A percentile compares a stretch with the other conserved stretches of the same genome.
Conservation (phyloP, 805 yeast species). For the Grigorovia jiainica region DNA sequence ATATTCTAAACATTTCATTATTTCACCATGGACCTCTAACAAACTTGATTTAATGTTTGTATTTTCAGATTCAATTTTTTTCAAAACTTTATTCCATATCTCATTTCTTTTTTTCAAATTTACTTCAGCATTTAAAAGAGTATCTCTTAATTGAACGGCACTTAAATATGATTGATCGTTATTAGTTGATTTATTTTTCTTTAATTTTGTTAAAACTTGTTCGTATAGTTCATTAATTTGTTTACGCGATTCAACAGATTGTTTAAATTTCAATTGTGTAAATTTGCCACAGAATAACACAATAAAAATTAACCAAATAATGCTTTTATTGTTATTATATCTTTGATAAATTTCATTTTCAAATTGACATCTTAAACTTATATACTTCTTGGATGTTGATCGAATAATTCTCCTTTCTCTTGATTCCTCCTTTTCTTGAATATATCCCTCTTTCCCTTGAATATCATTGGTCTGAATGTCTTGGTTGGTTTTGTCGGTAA, state of each 20-base stretch:
- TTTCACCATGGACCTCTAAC: conserved; percentile 76
- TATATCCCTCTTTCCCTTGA: conserved; percentile 31
- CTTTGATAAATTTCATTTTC: conserved; percentile 40
- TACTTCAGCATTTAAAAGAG: conserved; percentile 34
- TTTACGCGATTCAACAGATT: conserved; percentile 31
- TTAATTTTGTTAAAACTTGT: conserved; percentile 42
- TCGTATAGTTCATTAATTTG: conserved; percentile 38
- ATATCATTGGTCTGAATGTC: conserved; percentile 31
- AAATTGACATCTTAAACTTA: conserved; percentile 47
- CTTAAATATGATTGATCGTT: conserved; percentile 44
- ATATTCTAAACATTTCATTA: conserved; percentile 87
- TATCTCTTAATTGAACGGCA: conserved; percentile 63
- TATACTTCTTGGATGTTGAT: conserved; percentile 60
- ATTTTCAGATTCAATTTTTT: conserved; percentile 47
- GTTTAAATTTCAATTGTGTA: conserved; percentile 30
- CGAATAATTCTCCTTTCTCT: conserved; percentile 47
- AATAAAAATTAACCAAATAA: conserved; percentile 8
- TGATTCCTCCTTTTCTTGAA: conserved; percentile 12
- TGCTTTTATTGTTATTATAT: conserved; percentile 20
- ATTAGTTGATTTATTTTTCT: conserved; percentile 24
- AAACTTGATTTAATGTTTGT: conserved; percentile 53
- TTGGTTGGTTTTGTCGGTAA: conserved; percentile 30
- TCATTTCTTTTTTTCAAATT: conserved; percentile 30
- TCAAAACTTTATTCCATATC: conserved; percentile 52
- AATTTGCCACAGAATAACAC: conserved; percentile 15